Evolutionary conservation across 768 basidiomycete species (phyloP).

Genomic region (Calocybe indica): DNA sequence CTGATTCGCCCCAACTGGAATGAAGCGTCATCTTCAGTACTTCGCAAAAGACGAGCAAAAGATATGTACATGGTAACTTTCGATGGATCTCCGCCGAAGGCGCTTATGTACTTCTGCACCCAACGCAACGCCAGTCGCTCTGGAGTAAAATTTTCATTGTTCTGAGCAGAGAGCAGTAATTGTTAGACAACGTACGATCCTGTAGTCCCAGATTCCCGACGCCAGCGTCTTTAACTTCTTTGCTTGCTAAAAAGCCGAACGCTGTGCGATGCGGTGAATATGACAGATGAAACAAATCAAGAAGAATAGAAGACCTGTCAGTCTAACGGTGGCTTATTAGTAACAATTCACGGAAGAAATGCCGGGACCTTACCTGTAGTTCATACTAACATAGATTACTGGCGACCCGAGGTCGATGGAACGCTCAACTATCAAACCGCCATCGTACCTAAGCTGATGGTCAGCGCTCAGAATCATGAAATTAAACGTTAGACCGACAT

Average conservation of each 20-base stretch:
- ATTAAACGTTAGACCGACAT: constrained; percentile 27
- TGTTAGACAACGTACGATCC: constrained; percentile 37
- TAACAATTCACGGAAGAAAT: constrained; percentile 4
- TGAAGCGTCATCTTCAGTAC: neutral
- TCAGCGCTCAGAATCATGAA: neutral
- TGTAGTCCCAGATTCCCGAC: constrained; percentile 54
- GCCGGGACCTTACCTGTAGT: constrained; percentile 30
- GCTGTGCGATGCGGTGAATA: constrained; percentile 9
- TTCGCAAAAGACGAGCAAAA: neutral
- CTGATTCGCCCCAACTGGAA: constrained; percentile 47
- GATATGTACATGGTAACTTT: constrained; percentile 41
- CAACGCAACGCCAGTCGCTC: constrained; percentile 51
- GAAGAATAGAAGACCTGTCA: neutral
- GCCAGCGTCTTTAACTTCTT: constrained; percentile 36
- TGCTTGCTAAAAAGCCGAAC: constrained; percentile 40
- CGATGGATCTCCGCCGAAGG: constrained; percentile 54
- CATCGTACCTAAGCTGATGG: constrained; percentile 29
- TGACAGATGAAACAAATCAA: neutral
- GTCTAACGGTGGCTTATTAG: neutral
- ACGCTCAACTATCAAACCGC: constrained; percentile 33
- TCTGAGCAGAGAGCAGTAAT: neutral
- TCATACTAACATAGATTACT: constrained; percentile 47
- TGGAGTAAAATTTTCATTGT: constrained; percentile 13
- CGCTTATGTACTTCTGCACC: constrained; percentile 53
- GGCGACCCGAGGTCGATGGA: constrained; percentile 38